Evolutionary conservation across 306 rosid genomes (phyloP).

Genomic region (Lathyrus oleraceus): DNA sequence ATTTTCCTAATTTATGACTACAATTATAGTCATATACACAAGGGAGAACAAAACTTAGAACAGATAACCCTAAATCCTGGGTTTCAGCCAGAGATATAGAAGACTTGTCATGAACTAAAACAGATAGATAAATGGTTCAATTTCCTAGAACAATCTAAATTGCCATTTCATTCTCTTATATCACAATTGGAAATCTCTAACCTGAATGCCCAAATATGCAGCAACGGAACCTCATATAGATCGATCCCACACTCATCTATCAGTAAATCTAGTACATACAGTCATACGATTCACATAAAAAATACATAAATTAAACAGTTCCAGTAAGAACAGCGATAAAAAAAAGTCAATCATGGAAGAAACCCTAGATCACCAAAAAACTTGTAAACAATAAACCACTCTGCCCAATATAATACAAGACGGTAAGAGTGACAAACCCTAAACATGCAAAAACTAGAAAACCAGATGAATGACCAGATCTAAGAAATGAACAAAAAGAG

Average conservation of each 20-base stretch:
- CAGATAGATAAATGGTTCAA: conserved; percentile 2
- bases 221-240: neutral
- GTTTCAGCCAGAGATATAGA: neutral
- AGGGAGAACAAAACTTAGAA: neutral
- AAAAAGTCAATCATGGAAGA: conserved; percentile 29
- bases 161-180: conserved; percentile 1
- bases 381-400: neutral
- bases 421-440: neutral
- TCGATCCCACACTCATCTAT: neutral
- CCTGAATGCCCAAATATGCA: conserved; percentile 3
- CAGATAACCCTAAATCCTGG: neutral
- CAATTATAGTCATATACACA: neutral
- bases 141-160: neutral
- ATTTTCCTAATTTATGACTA: neutral
- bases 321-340: neutral
- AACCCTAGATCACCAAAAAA: conserved; percentile 35
- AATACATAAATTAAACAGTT: neutral
- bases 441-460: neutral
- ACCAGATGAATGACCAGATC: conserved; percentile 32
- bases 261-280: neutral
- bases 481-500: neutral
- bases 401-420: neutral
- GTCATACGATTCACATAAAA: conserved; percentile 27
- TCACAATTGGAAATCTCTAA: neutral
- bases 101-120: neutral